phyloP scores from a whole-genome alignment of 2,329 filamentous ascomycete genomes.

The Fusarium transvaalense region DNA sequence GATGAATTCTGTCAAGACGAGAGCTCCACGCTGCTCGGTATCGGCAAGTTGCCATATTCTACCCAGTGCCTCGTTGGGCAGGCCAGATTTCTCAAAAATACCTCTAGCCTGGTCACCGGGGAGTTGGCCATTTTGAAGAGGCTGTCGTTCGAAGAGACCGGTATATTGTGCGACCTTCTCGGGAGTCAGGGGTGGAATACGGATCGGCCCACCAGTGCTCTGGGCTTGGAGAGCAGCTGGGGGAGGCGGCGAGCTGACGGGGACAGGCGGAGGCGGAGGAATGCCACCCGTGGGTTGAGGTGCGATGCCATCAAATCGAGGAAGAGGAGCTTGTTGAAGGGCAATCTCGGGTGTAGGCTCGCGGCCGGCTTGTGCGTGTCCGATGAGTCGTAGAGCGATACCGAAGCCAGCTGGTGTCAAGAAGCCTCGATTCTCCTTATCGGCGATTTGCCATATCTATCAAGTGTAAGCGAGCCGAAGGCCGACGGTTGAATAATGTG shows the following conservation, averaged over 20 bases:
- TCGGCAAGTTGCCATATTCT: slow-evolving; percentile 96
- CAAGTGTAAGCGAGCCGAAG: slow-evolving; percentile 10
- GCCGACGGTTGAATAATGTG: not conserved
- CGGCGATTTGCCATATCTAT: slow-evolving; percentile 99
- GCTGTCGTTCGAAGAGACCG: slow-evolving; percentile 90
- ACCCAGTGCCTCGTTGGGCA: slow-evolving; percentile 92
- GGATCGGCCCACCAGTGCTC: slow-evolving; percentile 76
- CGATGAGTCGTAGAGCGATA: slow-evolving; percentile 91
- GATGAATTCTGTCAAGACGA: slow-evolving; percentile 92
- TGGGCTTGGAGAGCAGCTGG: slow-evolving; percentile 68
- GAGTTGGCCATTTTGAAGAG: slow-evolving; percentile 75
- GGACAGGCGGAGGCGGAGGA: slow-evolving; percentile 58
- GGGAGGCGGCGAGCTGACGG: slow-evolving; percentile 58
- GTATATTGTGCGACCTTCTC: slow-evolving; percentile 93
- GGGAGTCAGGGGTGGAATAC: slow-evolving; percentile 87
- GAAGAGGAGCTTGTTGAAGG: slow-evolving; percentile 86
- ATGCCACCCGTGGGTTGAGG: slow-evolving; percentile 55
- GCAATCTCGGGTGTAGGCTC: slow-evolving; percentile 85
- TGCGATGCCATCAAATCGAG: slow-evolving; percentile 85
- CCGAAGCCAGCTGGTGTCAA: slow-evolving; percentile 94
- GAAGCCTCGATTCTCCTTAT: slow-evolving; percentile 94
- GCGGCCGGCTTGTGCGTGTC: slow-evolving; percentile 90
- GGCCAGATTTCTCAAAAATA: slow-evolving; percentile 92
- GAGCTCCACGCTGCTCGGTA: slow-evolving; percentile 88
- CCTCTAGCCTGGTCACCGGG: slow-evolving; percentile 89